These are phyloP conservation scores for California macrophylla DNA, from an alignment of 441 rosid genomes.

Conservation along the genomic window DNA sequence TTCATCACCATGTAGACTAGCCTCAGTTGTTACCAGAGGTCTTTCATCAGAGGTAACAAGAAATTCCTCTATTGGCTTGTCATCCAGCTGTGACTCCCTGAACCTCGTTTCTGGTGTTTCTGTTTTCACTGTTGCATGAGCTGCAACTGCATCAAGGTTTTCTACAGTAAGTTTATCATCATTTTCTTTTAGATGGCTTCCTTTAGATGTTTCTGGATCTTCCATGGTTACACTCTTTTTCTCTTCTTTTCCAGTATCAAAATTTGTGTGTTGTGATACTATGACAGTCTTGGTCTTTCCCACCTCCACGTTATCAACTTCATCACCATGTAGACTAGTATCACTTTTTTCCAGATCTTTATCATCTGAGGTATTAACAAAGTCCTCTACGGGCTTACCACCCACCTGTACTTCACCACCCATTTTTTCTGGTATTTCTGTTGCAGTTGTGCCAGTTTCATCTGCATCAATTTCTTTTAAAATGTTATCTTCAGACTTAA, in stretches of 20 bases:
- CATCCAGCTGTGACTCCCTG: background rate
- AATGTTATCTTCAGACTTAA: background rate
- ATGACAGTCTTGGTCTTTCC: background rate
- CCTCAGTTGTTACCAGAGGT: background rate
- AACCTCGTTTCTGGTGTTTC: constrained; percentile 3
- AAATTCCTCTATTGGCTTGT: constrained; percentile 2
- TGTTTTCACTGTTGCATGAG: background rate
- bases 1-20: background rate
- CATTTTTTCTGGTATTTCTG: background rate
- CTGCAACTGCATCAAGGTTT: background rate
- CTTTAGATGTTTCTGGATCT: background rate
- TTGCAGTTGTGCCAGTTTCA: background rate
- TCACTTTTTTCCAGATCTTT: constrained; percentile 5
- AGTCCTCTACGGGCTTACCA: background rate
- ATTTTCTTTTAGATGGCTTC: background rate
- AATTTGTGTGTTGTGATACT: constrained; percentile 1
- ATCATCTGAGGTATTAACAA: background rate
- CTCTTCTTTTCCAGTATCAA: background rate
- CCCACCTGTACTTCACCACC: background rate
- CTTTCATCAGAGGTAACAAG: background rate
- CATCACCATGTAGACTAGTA: background rate
- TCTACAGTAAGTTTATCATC: background rate
- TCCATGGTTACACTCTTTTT: constrained; percentile 1
- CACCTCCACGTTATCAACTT: background rate
- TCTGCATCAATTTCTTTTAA: constrained; percentile 6